These are phyloP conservation scores for Pistacia integerrima DNA, from an alignment of 345 rosid genomes.

Conservation along the genomic window DNA sequence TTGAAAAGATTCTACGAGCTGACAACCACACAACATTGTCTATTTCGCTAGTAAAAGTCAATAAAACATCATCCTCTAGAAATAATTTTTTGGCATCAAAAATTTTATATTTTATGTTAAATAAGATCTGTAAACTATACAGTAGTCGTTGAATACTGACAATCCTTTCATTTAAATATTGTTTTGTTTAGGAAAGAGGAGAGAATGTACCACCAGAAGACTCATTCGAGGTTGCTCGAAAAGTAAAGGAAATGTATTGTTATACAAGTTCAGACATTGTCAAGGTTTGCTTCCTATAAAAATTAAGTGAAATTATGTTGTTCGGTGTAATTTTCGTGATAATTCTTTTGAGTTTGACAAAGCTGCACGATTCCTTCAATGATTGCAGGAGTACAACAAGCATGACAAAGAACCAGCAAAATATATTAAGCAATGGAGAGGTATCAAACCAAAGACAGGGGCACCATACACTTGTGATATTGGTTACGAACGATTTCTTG, in stretches of 20 bases:
- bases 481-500: constrained; percentile 96
- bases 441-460: constrained; percentile 95
- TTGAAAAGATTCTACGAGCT: no score
- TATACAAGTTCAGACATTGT: constrained; percentile 95
- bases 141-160: not conserved
- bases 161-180: constrained; percentile 24
- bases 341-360: constrained; percentile 9
- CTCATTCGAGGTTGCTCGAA: constrained; percentile 90
- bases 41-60: not conserved
- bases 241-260: constrained; percentile 91
- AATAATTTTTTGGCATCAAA: not conserved
- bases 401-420: constrained; percentile 94
- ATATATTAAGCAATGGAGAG: constrained; percentile 90
- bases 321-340: not conserved
- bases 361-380: constrained; percentile 14
- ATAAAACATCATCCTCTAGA: not conserved
- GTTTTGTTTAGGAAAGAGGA: constrained; percentile 82
- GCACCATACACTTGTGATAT: constrained; percentile 95
- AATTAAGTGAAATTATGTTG: constrained; percentile 8
- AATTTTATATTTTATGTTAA: not conserved
- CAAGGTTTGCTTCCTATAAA: constrained; percentile 55
- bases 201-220: constrained; percentile 98
- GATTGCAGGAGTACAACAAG: constrained; percentile 87
- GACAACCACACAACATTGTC: no score
- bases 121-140: not conserved